Conservation (phyloP, 441 rosid species). For the Pelargonium citronellum region DNA sequence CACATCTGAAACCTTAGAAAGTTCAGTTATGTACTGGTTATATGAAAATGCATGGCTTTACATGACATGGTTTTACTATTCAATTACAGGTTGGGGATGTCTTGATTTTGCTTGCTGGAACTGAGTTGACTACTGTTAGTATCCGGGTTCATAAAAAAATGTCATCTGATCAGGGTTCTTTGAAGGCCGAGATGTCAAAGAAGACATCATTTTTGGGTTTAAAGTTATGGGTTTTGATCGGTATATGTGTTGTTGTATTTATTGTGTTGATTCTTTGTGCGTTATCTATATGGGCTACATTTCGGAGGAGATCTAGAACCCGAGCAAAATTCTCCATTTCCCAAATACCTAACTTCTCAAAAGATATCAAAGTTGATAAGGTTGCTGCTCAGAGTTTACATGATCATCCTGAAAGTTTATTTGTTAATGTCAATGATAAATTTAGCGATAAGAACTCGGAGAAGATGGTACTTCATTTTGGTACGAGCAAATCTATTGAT, state of each 20-base stretch:
- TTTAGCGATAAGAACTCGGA: conserved; percentile 61
- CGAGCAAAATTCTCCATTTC: conserved; percentile 48
- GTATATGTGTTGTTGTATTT: background rate
- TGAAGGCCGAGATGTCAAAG: background rate
- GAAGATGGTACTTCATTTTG: conserved; percentile 63
- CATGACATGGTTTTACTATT: conserved; percentile 21
- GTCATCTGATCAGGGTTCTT: conserved; percentile 33
- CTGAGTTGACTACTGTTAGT: conserved; percentile 13
- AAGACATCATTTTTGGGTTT: background rate
- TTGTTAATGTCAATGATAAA: conserved; percentile 69
- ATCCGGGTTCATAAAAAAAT: conserved; percentile 36
- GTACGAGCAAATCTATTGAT: conserved; percentile 51
- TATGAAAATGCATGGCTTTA: conserved; percentile 5
- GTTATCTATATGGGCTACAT: background rate
- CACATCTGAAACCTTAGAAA: conserved; percentile 9
- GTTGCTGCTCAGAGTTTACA: conserved; percentile 42
- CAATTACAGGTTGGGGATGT: conserved; percentile 34
- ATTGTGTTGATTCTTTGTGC: conserved; percentile 5
- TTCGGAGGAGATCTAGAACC: conserved; percentile 55
- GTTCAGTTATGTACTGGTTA: conserved; percentile 4
- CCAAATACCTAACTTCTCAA: conserved; percentile 69
- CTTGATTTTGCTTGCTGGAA: conserved; percentile 22
- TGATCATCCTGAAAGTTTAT: conserved; percentile 63
- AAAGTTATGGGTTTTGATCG: conserved; percentile 1
- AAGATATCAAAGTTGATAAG: conserved; percentile 89